Conservation (phyloP, 768 basidiomycete genomes). For the Hericium rajendrae region DNA sequence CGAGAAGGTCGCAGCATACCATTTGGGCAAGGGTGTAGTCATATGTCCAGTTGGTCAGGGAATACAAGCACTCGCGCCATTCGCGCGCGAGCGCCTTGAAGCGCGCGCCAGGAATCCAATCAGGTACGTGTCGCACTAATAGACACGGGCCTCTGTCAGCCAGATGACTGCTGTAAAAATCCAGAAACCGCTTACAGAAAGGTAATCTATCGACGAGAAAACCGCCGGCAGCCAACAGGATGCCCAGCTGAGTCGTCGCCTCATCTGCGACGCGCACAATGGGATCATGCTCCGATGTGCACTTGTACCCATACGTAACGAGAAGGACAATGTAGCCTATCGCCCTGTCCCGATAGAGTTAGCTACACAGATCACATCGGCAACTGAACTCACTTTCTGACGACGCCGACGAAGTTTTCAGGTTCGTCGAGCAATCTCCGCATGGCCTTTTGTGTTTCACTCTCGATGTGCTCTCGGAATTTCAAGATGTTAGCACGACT, state of each 20-base stretch:
- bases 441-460: conserved; percentile 7
- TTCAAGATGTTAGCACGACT: conserved; percentile 9
- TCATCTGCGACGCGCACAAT: conserved; percentile 16
- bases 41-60: background rate
- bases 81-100: background rate
- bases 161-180: too few relatives aligned
- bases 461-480: conserved; percentile 11
- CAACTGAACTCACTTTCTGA: conserved; percentile 11
- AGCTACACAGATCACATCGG: background rate
- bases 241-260: conserved; percentile 11
- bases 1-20: background rate
- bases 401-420: conserved; percentile 8
- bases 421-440: conserved; percentile 11
- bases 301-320: conserved; percentile 12
- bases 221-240: conserved; percentile 5
- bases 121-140: conserved; percentile 2
- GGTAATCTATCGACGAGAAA: conserved; percentile 16
- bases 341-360: background rate
- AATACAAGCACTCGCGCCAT: background rate
- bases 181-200: background rate
- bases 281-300: conserved; percentile 5
- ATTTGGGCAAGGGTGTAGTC: background rate
- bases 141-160: background rate
- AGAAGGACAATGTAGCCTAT: conserved; percentile 11
- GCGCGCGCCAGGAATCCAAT: conserved; percentile 3